Percentiles rank a stretch among this genome's conserved stretches.
Evolutionary conservation across 805 yeast genomes (phyloP).

Genomic region (Barnettozyma vustinii): DNA sequence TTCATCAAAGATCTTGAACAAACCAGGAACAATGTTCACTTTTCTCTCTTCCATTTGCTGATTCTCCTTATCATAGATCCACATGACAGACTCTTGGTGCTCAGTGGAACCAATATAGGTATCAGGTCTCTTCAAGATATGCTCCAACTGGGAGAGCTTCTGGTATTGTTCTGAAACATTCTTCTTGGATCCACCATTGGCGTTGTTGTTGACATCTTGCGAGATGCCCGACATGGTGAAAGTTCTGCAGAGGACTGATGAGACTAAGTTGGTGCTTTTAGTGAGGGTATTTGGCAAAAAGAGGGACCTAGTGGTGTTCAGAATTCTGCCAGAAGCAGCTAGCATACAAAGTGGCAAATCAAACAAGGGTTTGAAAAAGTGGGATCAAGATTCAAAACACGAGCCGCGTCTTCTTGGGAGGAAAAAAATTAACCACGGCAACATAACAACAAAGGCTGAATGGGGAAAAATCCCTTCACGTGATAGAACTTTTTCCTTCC

Average conservation of each 20-base stretch:
- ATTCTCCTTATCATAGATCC: constrained; percentile 73
- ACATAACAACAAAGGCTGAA: not conserved
- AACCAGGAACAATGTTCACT: constrained; percentile 89
- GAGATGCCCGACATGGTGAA: constrained; percentile 5
- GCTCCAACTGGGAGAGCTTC: constrained; percentile 91
- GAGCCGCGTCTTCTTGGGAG: not conserved
- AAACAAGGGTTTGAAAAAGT: not conserved
- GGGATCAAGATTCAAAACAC: constrained; percentile 1
- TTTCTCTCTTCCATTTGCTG: constrained; percentile 51
- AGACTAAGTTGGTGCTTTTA: not conserved
- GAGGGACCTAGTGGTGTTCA: not conserved
- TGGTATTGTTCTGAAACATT: constrained; percentile 75
- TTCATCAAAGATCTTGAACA: constrained; percentile 95
- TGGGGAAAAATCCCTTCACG: not conserved
- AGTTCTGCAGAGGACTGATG: not conserved
- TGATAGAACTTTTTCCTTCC: no score
- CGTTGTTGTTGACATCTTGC: constrained; percentile 9
- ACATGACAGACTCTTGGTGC: constrained; percentile 68
- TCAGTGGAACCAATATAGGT: constrained; percentile 96
- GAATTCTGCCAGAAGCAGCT: constrained; percentile 3
- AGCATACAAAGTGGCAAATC: not conserved
- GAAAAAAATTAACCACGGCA: not conserved
- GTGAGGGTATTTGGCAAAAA: not conserved
- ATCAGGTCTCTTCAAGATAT: constrained; percentile 94
- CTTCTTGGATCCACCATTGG: constrained; percentile 24